These are phyloP conservation scores for Verbascum thapsus DNA, from an alignment of 257 asterid genomes.

Conservation along the genomic window DNA sequence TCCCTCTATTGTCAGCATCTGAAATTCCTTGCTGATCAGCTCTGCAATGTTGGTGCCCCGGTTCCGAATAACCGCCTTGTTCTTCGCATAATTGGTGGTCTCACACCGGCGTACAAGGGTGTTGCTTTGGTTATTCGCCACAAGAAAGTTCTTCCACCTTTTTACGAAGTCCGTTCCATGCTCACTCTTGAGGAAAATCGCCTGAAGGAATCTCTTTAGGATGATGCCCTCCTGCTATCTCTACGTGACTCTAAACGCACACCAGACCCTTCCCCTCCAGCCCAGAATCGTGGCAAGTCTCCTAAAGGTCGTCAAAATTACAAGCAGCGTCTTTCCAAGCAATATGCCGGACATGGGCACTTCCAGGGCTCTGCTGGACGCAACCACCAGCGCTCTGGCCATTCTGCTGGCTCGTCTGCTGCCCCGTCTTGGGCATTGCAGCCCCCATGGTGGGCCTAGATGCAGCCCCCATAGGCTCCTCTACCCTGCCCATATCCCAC, in stretches of 20 bases:
- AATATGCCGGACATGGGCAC: too few relatives aligned
- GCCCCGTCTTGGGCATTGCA: too few relatives aligned
- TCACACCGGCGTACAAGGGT: constrained; percentile 3
- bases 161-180: constrained; percentile 12
- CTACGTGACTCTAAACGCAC: background rate
- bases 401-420: too few relatives aligned
- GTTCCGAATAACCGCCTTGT: constrained; percentile 5
- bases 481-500: too few relatives aligned
- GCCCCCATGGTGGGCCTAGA: too few relatives aligned
- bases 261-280: background rate
- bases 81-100: background rate
- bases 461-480: background rate
- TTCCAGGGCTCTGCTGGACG: too few relatives aligned
- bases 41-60: background rate
- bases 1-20: constrained; percentile 4
- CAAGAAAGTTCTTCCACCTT: background rate
- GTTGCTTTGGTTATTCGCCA: constrained; percentile 10
- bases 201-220: background rate
- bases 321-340: too few relatives aligned
- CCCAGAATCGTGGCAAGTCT: background rate
- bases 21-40: constrained; percentile 12
- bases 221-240: background rate
- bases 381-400: too few relatives aligned
- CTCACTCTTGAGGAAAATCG: background rate
- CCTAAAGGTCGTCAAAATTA: too few relatives aligned